Base-by-base conservation (phyloP, 140 eudicot genomes). In the Senecio squalidus region DNA sequence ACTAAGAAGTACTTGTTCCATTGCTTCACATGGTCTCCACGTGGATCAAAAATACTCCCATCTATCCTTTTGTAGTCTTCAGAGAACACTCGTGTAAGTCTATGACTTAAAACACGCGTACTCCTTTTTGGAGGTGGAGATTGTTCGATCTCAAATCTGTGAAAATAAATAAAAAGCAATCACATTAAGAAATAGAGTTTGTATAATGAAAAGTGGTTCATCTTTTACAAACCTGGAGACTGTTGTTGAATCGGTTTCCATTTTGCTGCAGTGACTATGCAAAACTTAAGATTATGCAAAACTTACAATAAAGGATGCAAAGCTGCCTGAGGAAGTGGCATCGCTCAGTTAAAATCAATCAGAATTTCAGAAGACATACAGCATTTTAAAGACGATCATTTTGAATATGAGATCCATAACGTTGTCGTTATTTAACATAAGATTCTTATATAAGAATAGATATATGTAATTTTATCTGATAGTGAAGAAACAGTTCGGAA, bases 31-130 rank as follows among this genome's bases (percentile, higher is more conserved):
- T 48, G 56, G 13, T 54, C 58, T 40, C 94, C 89, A 14, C 86
- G 81, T 22, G 96, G 96, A 76, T 87, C 89, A 10, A 80, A 62
- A 6, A 87, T 78, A 66, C 75, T 72, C 50, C 76, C 74, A 62
- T 76, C 39, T 29, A 68, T 73, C 11, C 27, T 36, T 30, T 68
- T 73, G 62, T 87, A 83, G 74, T 84, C 96, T 66, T 87, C 96
- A 0, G 96, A 84, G 70, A 84, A 87, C 25, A 84, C 94, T 72
- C 94, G 59, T 11, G 95, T 83, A 11, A 86, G 85, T 50, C 69
- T 79, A 58, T 69, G 80, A 44, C 76, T 69, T 38, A 62, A 39
- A 6, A 68, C 44, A 1, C 67, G 65, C 16, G 27, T 26, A 10
- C 62, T 66, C 56, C 54, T 75, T 55, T 33, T 47, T 1, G 40